Base-by-base conservation (phyloP, 371 early-diverging fungal species). In the Blakeslea trispora region DNA sequence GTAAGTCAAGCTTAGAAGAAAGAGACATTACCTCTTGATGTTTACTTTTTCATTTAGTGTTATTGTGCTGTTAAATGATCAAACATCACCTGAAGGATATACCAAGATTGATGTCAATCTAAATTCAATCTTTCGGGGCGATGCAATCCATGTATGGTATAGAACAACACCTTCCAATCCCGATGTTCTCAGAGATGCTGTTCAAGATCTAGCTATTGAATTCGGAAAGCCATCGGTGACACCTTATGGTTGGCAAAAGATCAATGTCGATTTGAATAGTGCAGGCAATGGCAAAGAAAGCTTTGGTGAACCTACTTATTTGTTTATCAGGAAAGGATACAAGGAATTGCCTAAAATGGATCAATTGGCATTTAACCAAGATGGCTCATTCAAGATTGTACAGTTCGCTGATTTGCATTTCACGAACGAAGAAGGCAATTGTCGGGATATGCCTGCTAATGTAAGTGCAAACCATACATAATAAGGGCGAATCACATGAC, bases 381-480 rank as follows among this genome's bases (percentile, higher is more conserved):
- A 77, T 40, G 79, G 79, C 0, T 57, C 73, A 7, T 82, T 82
- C 54, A 82, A 82, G 53, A 82, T 82, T 44, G 61, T 80, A 11
- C 82, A 82, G 53, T 61, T 82, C 42, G 80, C 80, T 5, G 82
- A 82, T 55, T 67, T 82, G 17, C 82, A 82, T 45, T 78, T 80
- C 61, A 77, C 82, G 13, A 82, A 80, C 17, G 73, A 80, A 7
- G 58, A 69, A 11, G 79, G 80, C 15, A 55, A 54, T 15, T 82
- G 82, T 35, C 60, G 67, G 10, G 71, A 78, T 55, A 61, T 64
- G 0, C 71, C 75, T 9, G 54, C 50, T 17, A 56, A 69, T 15
- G 81, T 77, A 77, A 52, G 14, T 24, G n/a, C 14, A 50, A 34
- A 18, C 19, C 7, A 43, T 14, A 44, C 34, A 15, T 47, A 40